Base-by-base conservation (phyloP, 805 yeast genomes). In the Yamadazyma laniorum region DNA sequence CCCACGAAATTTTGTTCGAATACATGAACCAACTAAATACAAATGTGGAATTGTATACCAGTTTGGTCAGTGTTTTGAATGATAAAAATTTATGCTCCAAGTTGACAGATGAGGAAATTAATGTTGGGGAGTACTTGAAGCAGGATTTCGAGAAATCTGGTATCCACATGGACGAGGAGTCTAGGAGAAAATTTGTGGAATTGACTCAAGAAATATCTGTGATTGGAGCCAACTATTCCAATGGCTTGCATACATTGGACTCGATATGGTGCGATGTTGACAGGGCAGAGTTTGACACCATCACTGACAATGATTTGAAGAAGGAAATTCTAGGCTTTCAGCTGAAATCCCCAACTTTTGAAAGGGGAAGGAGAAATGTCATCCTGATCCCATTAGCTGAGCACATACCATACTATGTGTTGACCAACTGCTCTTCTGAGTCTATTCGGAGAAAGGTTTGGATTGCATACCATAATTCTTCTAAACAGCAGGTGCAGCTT, bases 21-120 rank as follows among this genome's bases (percentile, higher is more conserved):
- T 90, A 82, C 59, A 93, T 93, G 99, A 93, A 89, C 59, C 75
- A 83, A 37, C 67, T 93, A 31, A 93, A 93, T 59, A 90, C 98
- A 2, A 82, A 87, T 38, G 84, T 80, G 12, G 82, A 75, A 25
- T 67, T 93, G 19, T 87, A 81, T 52, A 59, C 65, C 32, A 77
- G 75, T 31, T 69, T 93, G 28, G 72, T 74, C 16, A 52, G 59
- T n/a, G 80, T 83, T 0, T 59, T 90, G 38, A 58, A 65, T 2
- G 69, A 63, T 18, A 55, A 70, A 5, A 36, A 51, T 7, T 48
- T 68, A 3, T 23, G 48, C 4, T 22, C 31, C 2, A 46, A 62
- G 18, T 62, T 91, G n/a, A 58, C 82, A 3, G 59, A 64, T 2
- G 99, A 93, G 59, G 97, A 93, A 52, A 56, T 77, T 11, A 76